Base-by-base conservation (phyloP, 345 rosid genomes). In the Psidium friedrichsthalianum region DNA sequence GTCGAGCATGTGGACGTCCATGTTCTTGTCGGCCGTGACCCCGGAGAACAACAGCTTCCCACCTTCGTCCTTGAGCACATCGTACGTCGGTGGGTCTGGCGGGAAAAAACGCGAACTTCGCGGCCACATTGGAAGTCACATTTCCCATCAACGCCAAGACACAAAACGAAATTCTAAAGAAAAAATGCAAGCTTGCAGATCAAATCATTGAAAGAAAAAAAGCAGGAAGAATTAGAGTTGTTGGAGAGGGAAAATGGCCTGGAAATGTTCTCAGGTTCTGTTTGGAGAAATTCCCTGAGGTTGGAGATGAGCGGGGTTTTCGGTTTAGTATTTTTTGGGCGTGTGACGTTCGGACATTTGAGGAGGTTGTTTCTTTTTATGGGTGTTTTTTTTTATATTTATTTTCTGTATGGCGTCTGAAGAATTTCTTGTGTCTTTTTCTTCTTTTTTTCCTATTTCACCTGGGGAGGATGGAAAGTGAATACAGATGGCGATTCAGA, bases 81-180 rank as follows among this genome's bases (percentile, higher is more conserved):
- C 94, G 86, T 97, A 97, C 51, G 99, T 95, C 47, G 98, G 94
- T 0, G 99, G 99, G 90, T 95, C 97, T 56, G 99, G 99, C 44
- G 99, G 99, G 83, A 97, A 97, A 97, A 83, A 97, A 97, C 15
- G 99, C 99, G 87, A 97, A 95, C 92, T 95, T 97, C 64, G 99
- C 96, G 29, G 99, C 99, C 90, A 97, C 98, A 83, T 85, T 93
- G 44, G 99, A 95, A 83, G 99, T 96, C 58, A 96, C 98, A 87
- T 95, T 97, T 82, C 99, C 99, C 99, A 97, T 97, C 57, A 51
- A 51, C 40, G 1, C 55, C 13, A 27, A 22, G 59, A 27, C 15
- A 36, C 84, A 53, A 82, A 54, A 82, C 18, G 32, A 69, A 57
- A 74, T 56, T 59, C 27, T 58, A 64, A 56, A 64, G 20, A 56